Conservation (phyloP, 768 basidiomycete genomes). For the Amanita jacksonii region DNA sequence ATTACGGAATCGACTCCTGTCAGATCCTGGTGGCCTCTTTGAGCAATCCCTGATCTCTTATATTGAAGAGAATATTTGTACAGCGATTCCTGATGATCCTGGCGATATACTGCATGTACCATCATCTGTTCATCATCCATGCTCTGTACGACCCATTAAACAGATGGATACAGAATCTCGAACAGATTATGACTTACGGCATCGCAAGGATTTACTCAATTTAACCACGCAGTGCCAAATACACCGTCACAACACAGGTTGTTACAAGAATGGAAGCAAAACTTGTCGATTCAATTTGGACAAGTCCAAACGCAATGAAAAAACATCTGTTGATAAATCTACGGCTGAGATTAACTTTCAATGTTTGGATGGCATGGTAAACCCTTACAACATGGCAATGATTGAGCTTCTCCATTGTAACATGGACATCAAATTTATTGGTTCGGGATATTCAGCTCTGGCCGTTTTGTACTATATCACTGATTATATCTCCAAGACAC, state of each 20-base stretch:
- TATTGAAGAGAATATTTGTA: slow-evolving; percentile 1
- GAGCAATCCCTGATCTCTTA: background rate
- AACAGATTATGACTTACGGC: background rate
- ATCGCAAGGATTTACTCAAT: slow-evolving; percentile 16
- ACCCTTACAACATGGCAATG: slow-evolving; percentile 33
- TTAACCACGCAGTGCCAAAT: slow-evolving; percentile 21
- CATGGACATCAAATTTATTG: slow-evolving; percentile 39
- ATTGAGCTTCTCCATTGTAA: slow-evolving; percentile 28
- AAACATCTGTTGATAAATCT: slow-evolving; percentile 18
- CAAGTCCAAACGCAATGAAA: slow-evolving; percentile 8
- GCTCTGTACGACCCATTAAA: background rate
- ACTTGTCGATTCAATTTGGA: slow-evolving; percentile 24
- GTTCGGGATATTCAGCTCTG: slow-evolving; percentile 30
- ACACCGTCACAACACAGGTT: slow-evolving; percentile 22
- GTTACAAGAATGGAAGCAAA: slow-evolving; percentile 28
- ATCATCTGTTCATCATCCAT: slow-evolving; percentile 3
- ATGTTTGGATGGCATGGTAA: slow-evolving; percentile 29
- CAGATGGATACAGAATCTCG: background rate
- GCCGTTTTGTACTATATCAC: slow-evolving; percentile 38
- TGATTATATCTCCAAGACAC: slow-evolving; percentile 37
- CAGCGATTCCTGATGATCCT: slow-evolving; percentile 5
- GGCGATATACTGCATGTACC: slow-evolving; percentile 10
- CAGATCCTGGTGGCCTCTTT: slow-evolving; percentile 4
- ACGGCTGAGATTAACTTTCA: slow-evolving; percentile 23
- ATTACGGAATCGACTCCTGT: slow-evolving; percentile 10